Conservation (phyloP, 2,329 filamentous ascomycete species). For the Ramularia collo-cygni region DNA sequence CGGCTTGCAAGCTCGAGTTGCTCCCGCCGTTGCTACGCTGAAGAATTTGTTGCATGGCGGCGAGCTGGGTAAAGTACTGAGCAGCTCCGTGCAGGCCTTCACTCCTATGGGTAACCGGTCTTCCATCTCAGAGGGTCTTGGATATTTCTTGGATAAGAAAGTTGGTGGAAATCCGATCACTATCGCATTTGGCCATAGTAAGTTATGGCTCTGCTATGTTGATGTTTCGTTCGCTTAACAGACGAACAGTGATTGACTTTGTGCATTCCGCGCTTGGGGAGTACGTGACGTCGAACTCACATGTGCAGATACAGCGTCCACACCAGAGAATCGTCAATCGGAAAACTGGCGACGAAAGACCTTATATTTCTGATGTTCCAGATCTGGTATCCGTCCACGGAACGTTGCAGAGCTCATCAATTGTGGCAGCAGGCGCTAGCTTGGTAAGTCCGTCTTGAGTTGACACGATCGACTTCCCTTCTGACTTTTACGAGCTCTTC, state of each 20-base stretch:
- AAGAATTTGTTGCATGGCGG: constrained; percentile 38
- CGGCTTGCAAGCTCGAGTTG: constrained; percentile 42
- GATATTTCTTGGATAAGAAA: constrained; percentile 21
- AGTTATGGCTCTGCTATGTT: constrained; percentile 2
- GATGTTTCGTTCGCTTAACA: not conserved
- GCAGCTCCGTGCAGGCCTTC: constrained; percentile 15
- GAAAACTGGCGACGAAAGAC: constrained; percentile 3
- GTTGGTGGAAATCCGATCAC: constrained; percentile 22
- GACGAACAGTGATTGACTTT: constrained; percentile 17
- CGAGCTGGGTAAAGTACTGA: constrained; percentile 38
- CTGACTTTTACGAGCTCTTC: constrained; percentile 4
- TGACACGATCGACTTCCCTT: not conserved
- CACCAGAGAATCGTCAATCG: constrained; percentile 9
- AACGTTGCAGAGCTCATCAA: constrained; percentile 10
- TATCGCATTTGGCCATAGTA: constrained; percentile 21
- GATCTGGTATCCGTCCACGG: constrained; percentile 22
- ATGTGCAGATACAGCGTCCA: constrained; percentile 19
- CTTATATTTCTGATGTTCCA: constrained; percentile 19
- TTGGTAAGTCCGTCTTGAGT: constrained; percentile 4
- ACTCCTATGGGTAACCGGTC: constrained; percentile 6
- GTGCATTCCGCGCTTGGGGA: constrained; percentile 22
- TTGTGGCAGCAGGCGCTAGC: constrained; percentile 14
- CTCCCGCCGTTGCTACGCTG: constrained; percentile 36
- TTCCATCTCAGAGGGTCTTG: constrained; percentile 16
- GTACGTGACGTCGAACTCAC: constrained; percentile 12